Evolutionary conservation across 148 eudicot species (phyloP).

Genomic region (Arctostaphylos glauca): DNA sequence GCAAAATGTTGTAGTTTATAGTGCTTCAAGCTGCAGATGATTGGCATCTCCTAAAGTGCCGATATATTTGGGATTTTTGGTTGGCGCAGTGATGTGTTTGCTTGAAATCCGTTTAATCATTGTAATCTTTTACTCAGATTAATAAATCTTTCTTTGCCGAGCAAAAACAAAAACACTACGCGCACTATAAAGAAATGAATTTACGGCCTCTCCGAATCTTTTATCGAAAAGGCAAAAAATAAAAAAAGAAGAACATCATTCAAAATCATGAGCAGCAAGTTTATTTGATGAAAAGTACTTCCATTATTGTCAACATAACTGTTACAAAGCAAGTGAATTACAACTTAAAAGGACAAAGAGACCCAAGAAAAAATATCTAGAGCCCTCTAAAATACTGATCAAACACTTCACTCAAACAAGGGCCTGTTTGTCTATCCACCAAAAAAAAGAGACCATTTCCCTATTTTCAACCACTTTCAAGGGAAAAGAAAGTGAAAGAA

Average conservation of each 20-base stretch:
- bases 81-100: too few relatives aligned
- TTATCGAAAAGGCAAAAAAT: too few relatives aligned
- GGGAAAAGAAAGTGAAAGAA: slow-evolving; percentile 4
- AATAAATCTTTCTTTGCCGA: too few relatives aligned
- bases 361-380: neutral
- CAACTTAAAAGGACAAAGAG: slow-evolving; percentile 17
- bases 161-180: too few relatives aligned
- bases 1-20: too few relatives aligned
- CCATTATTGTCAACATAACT: neutral
- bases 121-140: too few relatives aligned
- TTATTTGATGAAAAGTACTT: neutral
- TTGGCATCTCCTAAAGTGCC: too few relatives aligned
- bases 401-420: slow-evolving; percentile 20
- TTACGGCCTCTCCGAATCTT: too few relatives aligned
- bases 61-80: too few relatives aligned
- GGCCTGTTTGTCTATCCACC: slow-evolving; percentile 18
- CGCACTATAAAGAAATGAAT: too few relatives aligned
- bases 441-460: slow-evolving; percentile 10
- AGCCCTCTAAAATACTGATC: slow-evolving; percentile 18
- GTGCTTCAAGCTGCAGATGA: too few relatives aligned
- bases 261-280: neutral
- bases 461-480: slow-evolving; percentile 15
- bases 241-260: neutral
- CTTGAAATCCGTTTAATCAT: too few relatives aligned
- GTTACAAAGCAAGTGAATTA: neutral